Conservation (phyloP, 1,284 basidiomycete species). For the Limonomyces culmigenus region DNA sequence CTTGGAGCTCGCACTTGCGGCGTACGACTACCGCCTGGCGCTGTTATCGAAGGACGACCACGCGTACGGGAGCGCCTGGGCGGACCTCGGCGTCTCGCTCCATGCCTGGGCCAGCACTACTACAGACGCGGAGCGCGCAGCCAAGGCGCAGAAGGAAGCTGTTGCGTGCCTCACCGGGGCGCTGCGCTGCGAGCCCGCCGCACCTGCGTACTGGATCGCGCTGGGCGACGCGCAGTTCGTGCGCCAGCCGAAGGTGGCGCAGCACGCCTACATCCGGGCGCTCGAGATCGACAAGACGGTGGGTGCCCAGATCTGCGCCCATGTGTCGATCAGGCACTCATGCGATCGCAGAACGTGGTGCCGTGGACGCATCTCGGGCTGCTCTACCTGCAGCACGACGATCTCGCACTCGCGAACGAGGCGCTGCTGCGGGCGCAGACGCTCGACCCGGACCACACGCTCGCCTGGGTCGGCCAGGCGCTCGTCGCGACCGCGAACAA, state of each 20-base stretch:
- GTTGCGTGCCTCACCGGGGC: slow-evolving; percentile 58
- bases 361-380: slow-evolving; percentile 88
- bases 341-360: slow-evolving; percentile 37
- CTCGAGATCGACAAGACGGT: slow-evolving; percentile 76
- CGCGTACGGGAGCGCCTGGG: slow-evolving; percentile 48
- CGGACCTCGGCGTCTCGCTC: slow-evolving; percentile 64
- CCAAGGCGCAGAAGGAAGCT: slow-evolving; percentile 29
- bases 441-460: slow-evolving; percentile 78
- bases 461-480: slow-evolving; percentile 92
- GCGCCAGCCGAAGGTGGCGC: slow-evolving; percentile 54
- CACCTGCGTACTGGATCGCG: slow-evolving; percentile 69
- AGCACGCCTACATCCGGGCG: slow-evolving; percentile 87
- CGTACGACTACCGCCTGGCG: slow-evolving; percentile 60
- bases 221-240: slow-evolving; percentile 64
- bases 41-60: slow-evolving; percentile 46
- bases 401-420: slow-evolving; percentile 75
- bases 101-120: slow-evolving; percentile 14
- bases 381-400: slow-evolving; percentile 73
- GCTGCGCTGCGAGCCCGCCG: slow-evolving; percentile 57
- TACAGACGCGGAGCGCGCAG: neutral
- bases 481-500: slow-evolving; percentile 60
- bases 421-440: slow-evolving; percentile 81
- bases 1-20: slow-evolving; percentile 42
- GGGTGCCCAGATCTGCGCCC: slow-evolving; percentile 7
- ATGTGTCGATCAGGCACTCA: neutral